phyloP scores from a whole-genome alignment of 2,329 filamentous ascomycete genomes.

The Paecilomyces dactylethromorphus region DNA sequence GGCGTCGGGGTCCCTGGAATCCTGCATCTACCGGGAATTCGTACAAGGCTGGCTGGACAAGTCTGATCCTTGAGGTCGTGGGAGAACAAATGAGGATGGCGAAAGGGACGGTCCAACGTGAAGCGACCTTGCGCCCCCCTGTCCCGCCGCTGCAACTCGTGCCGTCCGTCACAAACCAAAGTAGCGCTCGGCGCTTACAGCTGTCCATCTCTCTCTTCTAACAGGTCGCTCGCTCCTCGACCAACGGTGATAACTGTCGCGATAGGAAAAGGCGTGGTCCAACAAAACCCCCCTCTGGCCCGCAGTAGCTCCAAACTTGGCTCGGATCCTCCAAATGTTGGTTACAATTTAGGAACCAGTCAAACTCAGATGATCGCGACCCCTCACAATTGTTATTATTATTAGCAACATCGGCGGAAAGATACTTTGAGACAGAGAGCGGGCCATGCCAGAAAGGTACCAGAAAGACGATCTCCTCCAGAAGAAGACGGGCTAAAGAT shows the following conservation, averaged over 20 bases:
- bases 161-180: background rate
- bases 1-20: background rate
- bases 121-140: background rate
- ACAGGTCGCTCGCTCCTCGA: background rate
- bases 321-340: background rate
- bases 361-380: background rate
- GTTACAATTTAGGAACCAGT: background rate
- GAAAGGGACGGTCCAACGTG: background rate
- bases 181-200: slow-evolving; percentile 1
- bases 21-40: background rate
- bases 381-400: background rate
- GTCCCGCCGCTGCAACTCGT: background rate
- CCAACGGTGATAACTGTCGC: background rate
- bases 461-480: background rate
- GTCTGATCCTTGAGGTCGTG: background rate
- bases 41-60: background rate
- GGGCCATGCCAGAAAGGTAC: background rate
- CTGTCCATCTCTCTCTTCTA: background rate
- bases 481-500: background rate
- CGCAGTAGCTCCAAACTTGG: background rate
- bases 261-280: background rate
- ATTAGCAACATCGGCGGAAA: background rate
- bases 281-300: background rate
- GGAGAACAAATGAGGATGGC: background rate
- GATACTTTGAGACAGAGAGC: background rate